These are phyloP conservation scores for Puccinia brachypodii DNA, from an alignment of 1,284 basidiomycete genomes.

Conservation along the genomic window DNA sequence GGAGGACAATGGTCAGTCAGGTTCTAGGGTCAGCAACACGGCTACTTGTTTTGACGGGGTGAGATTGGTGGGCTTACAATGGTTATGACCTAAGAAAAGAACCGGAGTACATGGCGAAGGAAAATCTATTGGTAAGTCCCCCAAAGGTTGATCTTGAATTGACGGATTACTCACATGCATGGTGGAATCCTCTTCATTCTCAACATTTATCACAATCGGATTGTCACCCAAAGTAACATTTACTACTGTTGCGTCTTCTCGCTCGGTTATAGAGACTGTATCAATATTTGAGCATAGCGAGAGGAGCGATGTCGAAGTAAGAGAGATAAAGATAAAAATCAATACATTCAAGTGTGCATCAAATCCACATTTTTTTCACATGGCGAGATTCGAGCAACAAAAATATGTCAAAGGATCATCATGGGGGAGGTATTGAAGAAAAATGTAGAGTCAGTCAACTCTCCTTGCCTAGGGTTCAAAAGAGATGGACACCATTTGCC, in stretches of 20 bases:
- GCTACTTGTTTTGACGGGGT: not conserved
- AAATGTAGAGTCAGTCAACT: not conserved
- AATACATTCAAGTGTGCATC: too few species aligned
- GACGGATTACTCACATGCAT: not conserved
- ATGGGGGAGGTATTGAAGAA: not conserved
- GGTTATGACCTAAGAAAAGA: slow-evolving; percentile 1
- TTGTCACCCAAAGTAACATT: not conserved
- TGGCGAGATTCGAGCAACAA: too few species aligned
- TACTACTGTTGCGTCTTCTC: not conserved
- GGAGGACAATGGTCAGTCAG: not conserved
- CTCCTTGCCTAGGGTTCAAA: not conserved
- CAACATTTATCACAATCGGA: not conserved
- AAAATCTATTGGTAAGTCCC: not conserved
- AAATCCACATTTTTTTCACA: too few species aligned
- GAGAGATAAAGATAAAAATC: not conserved
- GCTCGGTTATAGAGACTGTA: not conserved
- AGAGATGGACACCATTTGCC: not conserved
- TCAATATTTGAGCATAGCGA: not conserved
- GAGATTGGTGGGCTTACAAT: not conserved
- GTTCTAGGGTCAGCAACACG: not conserved
- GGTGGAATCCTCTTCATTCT: not conserved
- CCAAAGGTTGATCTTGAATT: not conserved
- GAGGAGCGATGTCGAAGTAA: not conserved
- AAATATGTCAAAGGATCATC: too few species aligned
- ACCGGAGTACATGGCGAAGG: not conserved